Percentiles rank a stretch among this genome's conserved stretches.
These are phyloP conservation scores for Lolium perenne DNA, from an alignment of 176 grass and related monocot genomes.

Conservation along the genomic window DNA sequence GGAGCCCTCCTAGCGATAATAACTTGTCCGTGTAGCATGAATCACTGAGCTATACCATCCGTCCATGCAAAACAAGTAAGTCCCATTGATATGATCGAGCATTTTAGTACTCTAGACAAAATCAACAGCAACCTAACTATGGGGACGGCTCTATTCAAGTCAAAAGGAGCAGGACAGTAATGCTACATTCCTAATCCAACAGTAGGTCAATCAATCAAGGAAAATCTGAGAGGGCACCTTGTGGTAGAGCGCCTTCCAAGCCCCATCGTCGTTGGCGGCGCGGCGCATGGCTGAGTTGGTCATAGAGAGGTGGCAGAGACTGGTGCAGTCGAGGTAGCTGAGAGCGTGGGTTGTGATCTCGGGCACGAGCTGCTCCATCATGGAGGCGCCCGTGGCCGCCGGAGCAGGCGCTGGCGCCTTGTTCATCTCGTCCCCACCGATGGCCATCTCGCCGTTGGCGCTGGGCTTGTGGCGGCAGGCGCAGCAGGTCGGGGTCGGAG, in stretches of 20 bases:
- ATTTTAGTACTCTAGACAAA: neutral
- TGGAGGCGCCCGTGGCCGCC: conserved; percentile 56
- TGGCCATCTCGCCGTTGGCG: conserved; percentile 71
- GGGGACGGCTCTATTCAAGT: neutral
- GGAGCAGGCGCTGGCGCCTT: conserved; percentile 43
- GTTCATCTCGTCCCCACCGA: conserved; percentile 54
- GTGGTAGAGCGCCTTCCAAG: conserved; percentile 92
- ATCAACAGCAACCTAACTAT: neutral
- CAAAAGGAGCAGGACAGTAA: neutral
- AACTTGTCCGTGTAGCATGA: neutral
- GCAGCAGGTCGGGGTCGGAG: conserved; percentile 12
- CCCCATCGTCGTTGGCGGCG: conserved; percentile 92
- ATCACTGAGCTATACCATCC: neutral
- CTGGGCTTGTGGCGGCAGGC: conserved; percentile 14
- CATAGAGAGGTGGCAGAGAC: conserved; percentile 97
- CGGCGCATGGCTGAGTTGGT: conserved; percentile 96
- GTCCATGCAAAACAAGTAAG: neutral
- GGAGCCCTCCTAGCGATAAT: neutral
- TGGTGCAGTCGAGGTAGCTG: conserved; percentile 94
- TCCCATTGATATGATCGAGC: neutral
- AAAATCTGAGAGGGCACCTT: conserved; percentile 52
- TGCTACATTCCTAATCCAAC: conserved; percentile 34
- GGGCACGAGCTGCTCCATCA: conserved; percentile 99
- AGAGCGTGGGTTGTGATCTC: conserved; percentile 97
- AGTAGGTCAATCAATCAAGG: conserved; percentile 11